phyloP scores from a whole-genome alignment of 495 filamentous ascomycete species.

The Pyrenopolyporus hunteri region DNA sequence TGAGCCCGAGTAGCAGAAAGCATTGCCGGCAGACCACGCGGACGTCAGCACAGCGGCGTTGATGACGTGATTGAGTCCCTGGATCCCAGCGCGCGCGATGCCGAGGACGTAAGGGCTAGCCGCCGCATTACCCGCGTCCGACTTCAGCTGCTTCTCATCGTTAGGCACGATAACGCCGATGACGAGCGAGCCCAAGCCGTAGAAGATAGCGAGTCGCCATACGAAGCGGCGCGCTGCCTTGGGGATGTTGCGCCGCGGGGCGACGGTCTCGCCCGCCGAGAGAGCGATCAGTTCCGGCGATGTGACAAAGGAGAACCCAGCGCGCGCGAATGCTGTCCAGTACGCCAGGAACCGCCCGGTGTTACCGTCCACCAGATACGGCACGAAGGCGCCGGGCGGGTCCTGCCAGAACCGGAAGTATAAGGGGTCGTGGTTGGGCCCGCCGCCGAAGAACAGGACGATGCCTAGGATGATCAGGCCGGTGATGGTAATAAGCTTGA shows the following conservation, averaged over 20 bases:
- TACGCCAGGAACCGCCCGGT: constrained; percentile 57
- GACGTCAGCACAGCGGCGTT: constrained; percentile 57
- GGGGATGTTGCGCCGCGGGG: constrained; percentile 75
- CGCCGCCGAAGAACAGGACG: constrained; percentile 72
- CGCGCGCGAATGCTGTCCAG: constrained; percentile 54
- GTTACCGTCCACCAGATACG: constrained; percentile 58
- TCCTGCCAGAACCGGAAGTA: constrained; percentile 75
- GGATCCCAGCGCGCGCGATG: constrained; percentile 53
- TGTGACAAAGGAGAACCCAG: constrained; percentile 58
- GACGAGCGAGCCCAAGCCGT: constrained; percentile 72
- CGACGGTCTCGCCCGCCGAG: constrained; percentile 78
- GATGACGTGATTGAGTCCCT: constrained; percentile 54
- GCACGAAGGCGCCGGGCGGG: constrained; percentile 69
- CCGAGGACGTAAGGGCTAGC: constrained; percentile 64
- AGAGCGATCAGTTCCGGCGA: constrained; percentile 61
- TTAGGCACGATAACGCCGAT: constrained; percentile 71
- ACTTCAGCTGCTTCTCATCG: constrained; percentile 59
- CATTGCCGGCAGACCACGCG: constrained; percentile 68
- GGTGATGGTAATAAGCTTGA: constrained; percentile 74
- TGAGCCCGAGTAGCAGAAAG: constrained; percentile 81
- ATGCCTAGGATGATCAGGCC: constrained; percentile 75
- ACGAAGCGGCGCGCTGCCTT: constrained; percentile 74
- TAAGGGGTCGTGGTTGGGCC: constrained; percentile 57
- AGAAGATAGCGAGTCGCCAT: constrained; percentile 73
- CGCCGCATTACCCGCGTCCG: constrained; percentile 62